Evolutionary conservation across 768 basidiomycete genomes (phyloP), one percentile per base, ranked within the genome.

Genomic region (Macrocybe gigantea): DNA sequence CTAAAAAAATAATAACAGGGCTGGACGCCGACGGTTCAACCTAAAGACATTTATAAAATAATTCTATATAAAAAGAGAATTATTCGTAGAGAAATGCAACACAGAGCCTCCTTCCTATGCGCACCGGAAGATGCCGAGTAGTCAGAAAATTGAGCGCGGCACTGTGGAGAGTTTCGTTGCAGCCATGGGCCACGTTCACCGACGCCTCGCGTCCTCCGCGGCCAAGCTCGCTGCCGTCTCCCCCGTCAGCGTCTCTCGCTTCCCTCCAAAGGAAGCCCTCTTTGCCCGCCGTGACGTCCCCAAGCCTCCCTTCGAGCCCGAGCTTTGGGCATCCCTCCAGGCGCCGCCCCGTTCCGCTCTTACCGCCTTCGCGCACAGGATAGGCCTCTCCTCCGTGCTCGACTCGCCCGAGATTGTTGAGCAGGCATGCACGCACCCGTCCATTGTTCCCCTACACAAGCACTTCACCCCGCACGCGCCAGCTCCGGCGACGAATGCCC

Each of bases 381-480:
- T 88, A 60, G 87, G 88, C 33, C 79, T 91, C 2, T 73, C 75
- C 0, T 71, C 76, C 1, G 69, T 84, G n/a, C 57, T 84, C 22
- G 55, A 69, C 1, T 71, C 77, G 3, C 59, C 78, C 5, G 79
- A 83, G 38, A 56, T 76, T 13, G 67, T 88, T 40, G 77, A 79
- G 55, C 86, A 86, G 60, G 83, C 81, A 13, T 89, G 88, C 72
- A 93, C 89, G 2, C 90, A 91, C 62, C 73, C 80, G 13, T 89
- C 88, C 5, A 82, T 85, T 55, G 57, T 80, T 44, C 57, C 68
- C 38, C 68, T 83, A 45, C 76, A 79, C 59, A 64, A 74, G 47
- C 72, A 76, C 53, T 75, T 83, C 54, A 70, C 77, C 57, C 82
- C 85, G 10, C 60, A 75, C 53, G 71, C 75, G 36, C 70, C 77